Evolutionary conservation across 83 land plant genomes (phyloP).

Genomic region (Thuja plicata): DNA sequence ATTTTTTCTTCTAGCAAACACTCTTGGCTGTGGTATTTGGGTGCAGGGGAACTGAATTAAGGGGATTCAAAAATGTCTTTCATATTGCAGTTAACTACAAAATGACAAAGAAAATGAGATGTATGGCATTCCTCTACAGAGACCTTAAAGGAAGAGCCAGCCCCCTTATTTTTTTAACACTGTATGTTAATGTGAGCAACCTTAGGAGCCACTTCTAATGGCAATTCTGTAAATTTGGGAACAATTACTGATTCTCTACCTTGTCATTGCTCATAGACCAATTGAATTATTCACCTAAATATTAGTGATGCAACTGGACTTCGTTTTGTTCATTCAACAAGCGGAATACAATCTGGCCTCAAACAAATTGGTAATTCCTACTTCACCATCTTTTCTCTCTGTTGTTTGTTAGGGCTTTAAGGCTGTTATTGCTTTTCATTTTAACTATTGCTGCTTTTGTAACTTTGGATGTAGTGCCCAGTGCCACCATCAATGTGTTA

Average conservation of each 20-base stretch:
- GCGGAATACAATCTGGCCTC: neutral
- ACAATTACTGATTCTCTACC: neutral
- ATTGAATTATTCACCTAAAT: neutral
- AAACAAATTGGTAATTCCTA: neutral
- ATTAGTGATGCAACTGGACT: neutral
- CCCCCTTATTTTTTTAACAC: too few species aligned
- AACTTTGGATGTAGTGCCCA: neutral
- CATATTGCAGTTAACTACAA: neutral
- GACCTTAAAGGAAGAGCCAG: neutral
- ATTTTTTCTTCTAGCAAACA: neutral
- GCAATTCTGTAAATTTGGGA: neutral
- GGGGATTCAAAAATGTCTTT: neutral
- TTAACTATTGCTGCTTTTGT: neutral
- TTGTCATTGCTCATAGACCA: neutral
- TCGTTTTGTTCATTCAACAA: conserved; percentile 6
- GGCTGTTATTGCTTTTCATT: neutral
- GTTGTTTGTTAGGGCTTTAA: neutral
- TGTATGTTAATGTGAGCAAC: neutral
- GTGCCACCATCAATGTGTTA: neutral
- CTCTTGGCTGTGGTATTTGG: neutral
- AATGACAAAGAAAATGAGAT: neutral
- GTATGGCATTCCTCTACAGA: neutral
- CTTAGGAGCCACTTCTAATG: neutral
- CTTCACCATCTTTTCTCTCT: neutral
- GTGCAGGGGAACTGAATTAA: neutral